Evolutionary conservation across 1,284 basidiomycete genomes (phyloP).

Genomic region (Laetiporus sulphureus): DNA sequence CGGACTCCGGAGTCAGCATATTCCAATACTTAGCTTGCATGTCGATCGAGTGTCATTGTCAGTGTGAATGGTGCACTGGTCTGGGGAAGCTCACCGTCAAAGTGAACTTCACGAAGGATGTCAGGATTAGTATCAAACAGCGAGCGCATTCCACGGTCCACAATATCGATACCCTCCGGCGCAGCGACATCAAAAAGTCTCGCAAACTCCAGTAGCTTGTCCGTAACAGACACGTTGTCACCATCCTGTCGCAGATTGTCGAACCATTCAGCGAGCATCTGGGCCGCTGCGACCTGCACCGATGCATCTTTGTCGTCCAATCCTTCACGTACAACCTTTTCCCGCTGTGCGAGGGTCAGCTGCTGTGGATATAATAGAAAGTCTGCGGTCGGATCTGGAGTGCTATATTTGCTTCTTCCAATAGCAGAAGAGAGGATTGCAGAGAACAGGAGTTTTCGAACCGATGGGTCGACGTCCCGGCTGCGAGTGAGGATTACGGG

Average conservation of each 20-base stretch:
- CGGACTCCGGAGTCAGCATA: slow-evolving; percentile 68
- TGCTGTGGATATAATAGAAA: slow-evolving; percentile 57
- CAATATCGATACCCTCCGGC: slow-evolving; percentile 38
- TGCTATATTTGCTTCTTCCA: slow-evolving; percentile 1
- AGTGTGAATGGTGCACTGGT: not conserved
- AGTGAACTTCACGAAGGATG: slow-evolving; percentile 54
- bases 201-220: slow-evolving; percentile 41
- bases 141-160: slow-evolving; percentile 55
- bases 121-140: slow-evolving; percentile 53
- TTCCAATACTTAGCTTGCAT: slow-evolving; percentile 66
- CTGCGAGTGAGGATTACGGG: slow-evolving; percentile 70
- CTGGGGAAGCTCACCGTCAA: slow-evolving; percentile 53
- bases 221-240: slow-evolving; percentile 8
- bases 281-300: slow-evolving; percentile 73
- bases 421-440: slow-evolving; percentile 37
- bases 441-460: slow-evolving; percentile 76
- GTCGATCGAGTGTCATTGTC: not conserved
- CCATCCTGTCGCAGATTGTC: slow-evolving; percentile 4
- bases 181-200: slow-evolving; percentile 49
- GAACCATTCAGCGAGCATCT: slow-evolving; percentile 63
- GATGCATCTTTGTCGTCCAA: slow-evolving; percentile 78
- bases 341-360: slow-evolving; percentile 67
- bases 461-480: slow-evolving; percentile 77
- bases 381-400: slow-evolving; percentile 20
- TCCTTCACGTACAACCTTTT: slow-evolving; percentile 73